Conservation (phyloP, 169 alveolate genomes). For the Plasmodium blacklocki region DNA sequence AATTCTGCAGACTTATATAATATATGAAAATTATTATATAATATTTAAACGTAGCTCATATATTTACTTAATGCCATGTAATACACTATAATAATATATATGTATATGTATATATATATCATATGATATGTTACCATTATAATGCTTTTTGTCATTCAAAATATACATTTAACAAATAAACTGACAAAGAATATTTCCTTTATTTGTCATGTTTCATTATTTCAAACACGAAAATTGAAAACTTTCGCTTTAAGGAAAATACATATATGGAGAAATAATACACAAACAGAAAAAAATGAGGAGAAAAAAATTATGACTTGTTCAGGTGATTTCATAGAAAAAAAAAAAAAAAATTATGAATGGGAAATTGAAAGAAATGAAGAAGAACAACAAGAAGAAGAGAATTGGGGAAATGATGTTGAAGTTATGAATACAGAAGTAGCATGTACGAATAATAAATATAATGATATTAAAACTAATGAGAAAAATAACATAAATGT, state of each 20-base stretch:
- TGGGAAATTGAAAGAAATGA: not conserved
- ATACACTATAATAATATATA: too few relatives aligned
- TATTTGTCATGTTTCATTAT: too few relatives aligned
- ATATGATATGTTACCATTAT: too few relatives aligned
- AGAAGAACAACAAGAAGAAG: not conserved
- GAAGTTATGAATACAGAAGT: not conserved
- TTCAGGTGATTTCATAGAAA: conserved; percentile 59
- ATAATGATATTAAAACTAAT: not conserved
- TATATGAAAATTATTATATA: too few relatives aligned
- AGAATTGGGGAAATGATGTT: not conserved
- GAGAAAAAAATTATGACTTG: conserved; percentile 15
- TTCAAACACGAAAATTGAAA: conserved; percentile 20
- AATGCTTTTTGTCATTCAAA: too few relatives aligned
- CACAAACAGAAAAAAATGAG: conserved; percentile 34
- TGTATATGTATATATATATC: too few relatives aligned
- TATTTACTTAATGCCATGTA: too few relatives aligned
- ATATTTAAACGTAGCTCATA: too few relatives aligned
- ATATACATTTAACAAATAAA: too few relatives aligned
- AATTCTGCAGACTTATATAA: too few relatives aligned
- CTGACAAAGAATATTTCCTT: too few relatives aligned
- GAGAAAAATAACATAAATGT: not conserved
- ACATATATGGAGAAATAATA: not conserved
- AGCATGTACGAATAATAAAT: not conserved
- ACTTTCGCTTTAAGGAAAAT: conserved; percentile 26
- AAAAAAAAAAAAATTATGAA: conserved; percentile 26